A percentile compares a stretch with the other conserved stretches of the same genome.
These are phyloP conservation scores for Ogataea trehalophila DNA, from an alignment of 805 yeast species.

Conservation along the genomic window DNA sequence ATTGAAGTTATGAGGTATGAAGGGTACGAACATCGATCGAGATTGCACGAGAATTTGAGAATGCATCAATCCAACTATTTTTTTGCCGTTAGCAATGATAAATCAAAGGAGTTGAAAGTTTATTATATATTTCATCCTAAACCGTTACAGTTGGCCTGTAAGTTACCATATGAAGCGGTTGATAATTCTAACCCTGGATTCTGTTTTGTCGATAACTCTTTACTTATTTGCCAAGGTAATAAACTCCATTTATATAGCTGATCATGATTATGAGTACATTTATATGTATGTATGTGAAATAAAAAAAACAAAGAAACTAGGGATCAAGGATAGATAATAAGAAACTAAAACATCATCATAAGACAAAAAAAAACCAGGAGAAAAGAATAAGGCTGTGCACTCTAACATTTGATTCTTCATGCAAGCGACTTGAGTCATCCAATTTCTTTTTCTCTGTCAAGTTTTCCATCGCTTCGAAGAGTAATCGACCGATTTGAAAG, in stretches of 20 bases:
- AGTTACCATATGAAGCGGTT: neutral
- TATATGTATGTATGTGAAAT: no score
- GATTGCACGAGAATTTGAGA: conserved; percentile 8
- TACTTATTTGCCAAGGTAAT: neutral
- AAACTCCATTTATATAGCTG: neutral
- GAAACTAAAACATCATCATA: no score
- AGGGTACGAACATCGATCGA: conserved; percentile 7
- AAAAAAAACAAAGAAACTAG: no score
- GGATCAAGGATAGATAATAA: no score
- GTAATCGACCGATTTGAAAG: no score
- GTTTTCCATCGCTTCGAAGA: no score
- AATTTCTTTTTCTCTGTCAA: no score
- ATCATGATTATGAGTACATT: no score
- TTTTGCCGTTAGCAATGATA: conserved; percentile 11
- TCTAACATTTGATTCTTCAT: no score
- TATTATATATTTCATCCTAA: conserved; percentile 10
- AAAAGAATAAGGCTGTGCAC: no score
- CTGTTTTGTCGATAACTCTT: conserved; percentile 5
- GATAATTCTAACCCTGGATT: conserved; percentile 6
- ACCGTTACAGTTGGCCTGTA: conserved; percentile 3
- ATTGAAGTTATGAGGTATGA: conserved; percentile 5
- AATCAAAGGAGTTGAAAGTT: conserved; percentile 3
- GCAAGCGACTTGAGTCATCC: no score
- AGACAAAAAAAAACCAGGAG: no score
- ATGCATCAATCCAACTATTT: conserved; percentile 8